A percentile compares a stretch with the other conserved stretches of the same genome.
These are phyloP conservation scores for Crithidia brevicula DNA, from an alignment of 208 protist genomes.

Conservation along the genomic window DNA sequence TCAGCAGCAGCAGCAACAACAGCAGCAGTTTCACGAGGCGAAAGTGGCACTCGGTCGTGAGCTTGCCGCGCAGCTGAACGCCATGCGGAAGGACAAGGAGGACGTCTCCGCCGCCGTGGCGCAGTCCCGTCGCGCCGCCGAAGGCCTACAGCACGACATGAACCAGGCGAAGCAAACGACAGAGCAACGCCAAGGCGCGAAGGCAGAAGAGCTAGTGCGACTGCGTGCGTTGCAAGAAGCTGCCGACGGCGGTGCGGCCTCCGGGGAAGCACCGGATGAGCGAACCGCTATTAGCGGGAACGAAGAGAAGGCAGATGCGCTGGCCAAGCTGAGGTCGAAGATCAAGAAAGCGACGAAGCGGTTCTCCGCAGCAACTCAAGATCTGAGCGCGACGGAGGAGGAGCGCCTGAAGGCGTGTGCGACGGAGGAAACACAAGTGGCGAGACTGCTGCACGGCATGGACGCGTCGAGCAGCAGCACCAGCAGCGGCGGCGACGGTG, in stretches of 20 bases:
- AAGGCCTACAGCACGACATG: not conserved
- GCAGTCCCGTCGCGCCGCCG: not conserved
- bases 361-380: not conserved
- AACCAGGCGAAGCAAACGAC: not conserved
- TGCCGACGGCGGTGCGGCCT: not conserved
- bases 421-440: conserved; percentile 12
- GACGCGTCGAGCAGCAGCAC: not conserved
- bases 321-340: not conserved
- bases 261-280: not conserved
- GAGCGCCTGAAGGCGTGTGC: conserved; percentile 5
- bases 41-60: conserved; percentile 7
- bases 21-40: not conserved
- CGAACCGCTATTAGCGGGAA: not conserved
- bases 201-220: not conserved
- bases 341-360: not conserved
- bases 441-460: conserved; percentile 14
- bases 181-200: not conserved
- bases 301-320: conserved; percentile 3
- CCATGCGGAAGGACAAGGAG: conserved; percentile 7
- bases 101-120: conserved; percentile 6
- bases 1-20: not conserved
- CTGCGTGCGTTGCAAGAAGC: not conserved
- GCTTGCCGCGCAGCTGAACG: conserved; percentile 7
- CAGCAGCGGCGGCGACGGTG: too few relatives aligned
- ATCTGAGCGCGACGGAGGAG: not conserved